Base-by-base conservation (phyloP, 2,329 filamentous ascomycete species). In the Emergomyces orientalis region DNA sequence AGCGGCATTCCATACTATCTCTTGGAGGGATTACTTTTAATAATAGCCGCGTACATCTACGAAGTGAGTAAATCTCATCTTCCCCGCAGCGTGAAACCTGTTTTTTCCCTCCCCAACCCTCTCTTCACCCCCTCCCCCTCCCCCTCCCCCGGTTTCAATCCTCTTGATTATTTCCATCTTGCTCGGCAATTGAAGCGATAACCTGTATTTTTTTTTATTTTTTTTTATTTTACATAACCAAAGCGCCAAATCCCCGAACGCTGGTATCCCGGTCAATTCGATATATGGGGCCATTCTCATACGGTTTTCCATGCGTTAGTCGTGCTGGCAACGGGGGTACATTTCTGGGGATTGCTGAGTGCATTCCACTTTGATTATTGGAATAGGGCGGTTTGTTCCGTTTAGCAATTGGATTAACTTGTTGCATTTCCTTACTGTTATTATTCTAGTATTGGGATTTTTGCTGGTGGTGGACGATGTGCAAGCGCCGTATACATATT, bases 271-370 rank as follows among this genome's bases (percentile, higher is more conserved):
- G 73, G 71, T 2, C 64, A 62, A 19, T 75, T 76, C 61, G 72
- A 75, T 59, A 69, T 75, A 39, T 74, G 70, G 67, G 70, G 71
- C 19, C 67, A 68, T 17, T 75, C 72, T 6, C 73, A 75, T 62
- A 71, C 70, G 3, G 65, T 74, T 19, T 76, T 71, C 65, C 73
- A 75, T 63, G 45, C 73, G 3, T 68, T 75, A 2, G 74, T 75
- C 11, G 78, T 79, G 0, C 39, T 80, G 5, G 77, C 75, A 6
- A 75, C 75, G 32, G 65, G 71, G 34, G 69, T 76, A 14, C 76
- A 81, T 69, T 65, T 79, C 49, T 67, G 74, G 52, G 77, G 73
- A 1, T 67, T 77, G 51, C 64, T 72, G 65, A 67, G 67, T 17
- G 51, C 45, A 30, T 61, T 63, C 37, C 52, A 63, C n/a, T 61